phyloP scores from a whole-genome alignment of 2,329 filamentous ascomycete genomes.

The Aspergillus chevalieri region DNA sequence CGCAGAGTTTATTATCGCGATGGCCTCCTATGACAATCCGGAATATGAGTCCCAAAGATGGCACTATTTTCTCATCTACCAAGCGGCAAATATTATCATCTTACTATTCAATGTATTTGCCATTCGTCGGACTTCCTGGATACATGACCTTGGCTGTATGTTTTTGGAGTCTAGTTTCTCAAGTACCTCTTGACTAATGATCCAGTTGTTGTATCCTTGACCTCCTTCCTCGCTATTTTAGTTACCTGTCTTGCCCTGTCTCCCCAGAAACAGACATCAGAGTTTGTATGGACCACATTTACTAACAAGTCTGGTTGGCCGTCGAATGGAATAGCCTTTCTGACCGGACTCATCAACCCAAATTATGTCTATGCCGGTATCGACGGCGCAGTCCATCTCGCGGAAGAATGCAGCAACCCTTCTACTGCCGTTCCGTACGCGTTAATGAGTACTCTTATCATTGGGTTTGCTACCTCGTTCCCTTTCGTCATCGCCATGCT shows the following conservation, averaged over 20 bases:
- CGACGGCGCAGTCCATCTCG: constrained; percentile 29
- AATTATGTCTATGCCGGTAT: constrained; percentile 33
- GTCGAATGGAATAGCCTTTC: constrained; percentile 30
- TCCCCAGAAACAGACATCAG: constrained; percentile 11
- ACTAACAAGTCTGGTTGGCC: constrained; percentile 27
- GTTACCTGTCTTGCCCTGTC: constrained; percentile 22
- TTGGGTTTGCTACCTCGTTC: constrained; percentile 23
- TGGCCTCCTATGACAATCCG: constrained; percentile 12
- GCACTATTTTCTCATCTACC: constrained; percentile 20
- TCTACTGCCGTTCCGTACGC: constrained; percentile 24
- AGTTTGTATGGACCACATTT: constrained; percentile 28
- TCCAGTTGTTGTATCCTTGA: constrained; percentile 19
- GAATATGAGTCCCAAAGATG: constrained; percentile 12
- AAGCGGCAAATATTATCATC: constrained; percentile 13
- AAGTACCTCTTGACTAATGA: not conserved
- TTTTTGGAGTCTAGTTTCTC: constrained; percentile 5
- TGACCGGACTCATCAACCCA: constrained; percentile 35
- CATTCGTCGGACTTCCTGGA: constrained; percentile 7
- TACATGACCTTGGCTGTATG: constrained; percentile 14
- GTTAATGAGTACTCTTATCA: constrained; percentile 23
- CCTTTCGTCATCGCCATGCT: constrained; percentile 26
- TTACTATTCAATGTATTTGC: constrained; percentile 16
- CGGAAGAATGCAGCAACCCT: constrained; percentile 32
- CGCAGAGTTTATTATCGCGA: too few relatives aligned
- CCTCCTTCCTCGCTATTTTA: constrained; percentile 25